Evolutionary conservation across 78 protist species (phyloP).

Genomic region (Dictyostelium brefeldianum): DNA sequence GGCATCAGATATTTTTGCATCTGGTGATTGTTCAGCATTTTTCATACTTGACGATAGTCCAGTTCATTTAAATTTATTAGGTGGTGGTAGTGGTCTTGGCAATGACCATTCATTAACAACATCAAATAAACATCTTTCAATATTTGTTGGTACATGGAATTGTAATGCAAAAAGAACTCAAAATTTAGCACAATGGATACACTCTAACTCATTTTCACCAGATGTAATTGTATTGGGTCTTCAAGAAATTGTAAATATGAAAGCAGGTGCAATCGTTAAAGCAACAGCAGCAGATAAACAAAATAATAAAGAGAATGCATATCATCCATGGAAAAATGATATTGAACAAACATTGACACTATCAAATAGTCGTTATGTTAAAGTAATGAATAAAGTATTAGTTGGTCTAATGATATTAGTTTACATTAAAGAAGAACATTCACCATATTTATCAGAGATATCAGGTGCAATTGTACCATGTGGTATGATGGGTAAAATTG

Average conservation of each 20-base stretch:
- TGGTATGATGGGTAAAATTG: constrained; percentile 81
- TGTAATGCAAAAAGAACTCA: constrained; percentile 72
- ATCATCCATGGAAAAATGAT: constrained; percentile 83
- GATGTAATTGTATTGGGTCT: constrained; percentile 62
- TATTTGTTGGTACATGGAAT: constrained; percentile 80
- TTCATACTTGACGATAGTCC: constrained; percentile 31
- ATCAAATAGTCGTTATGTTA: constrained; percentile 10
- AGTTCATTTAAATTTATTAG: neutral
- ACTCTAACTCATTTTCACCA: constrained; percentile 41
- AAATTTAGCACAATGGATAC: constrained; percentile 59
- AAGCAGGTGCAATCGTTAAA: constrained; percentile 69
- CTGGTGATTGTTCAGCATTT: constrained; percentile 72
- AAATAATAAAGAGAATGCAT: constrained; percentile 59
- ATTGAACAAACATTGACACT: constrained; percentile 67
- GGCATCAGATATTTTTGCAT: constrained; percentile 64
- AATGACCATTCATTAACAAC: neutral
- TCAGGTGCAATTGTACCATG: constrained; percentile 59
- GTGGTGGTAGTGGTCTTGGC: neutral
- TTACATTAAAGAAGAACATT: constrained; percentile 66
- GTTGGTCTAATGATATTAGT: constrained; percentile 70
- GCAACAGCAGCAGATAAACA: constrained; percentile 69
- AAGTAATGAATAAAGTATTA: constrained; percentile 62
- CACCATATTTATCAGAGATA: constrained; percentile 29
- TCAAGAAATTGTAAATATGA: constrained; percentile 78
- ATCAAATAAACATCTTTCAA: constrained; percentile 14